Conservation (phyloP, 768 basidiomycete genomes). For the Mycena sanguinolenta region DNA sequence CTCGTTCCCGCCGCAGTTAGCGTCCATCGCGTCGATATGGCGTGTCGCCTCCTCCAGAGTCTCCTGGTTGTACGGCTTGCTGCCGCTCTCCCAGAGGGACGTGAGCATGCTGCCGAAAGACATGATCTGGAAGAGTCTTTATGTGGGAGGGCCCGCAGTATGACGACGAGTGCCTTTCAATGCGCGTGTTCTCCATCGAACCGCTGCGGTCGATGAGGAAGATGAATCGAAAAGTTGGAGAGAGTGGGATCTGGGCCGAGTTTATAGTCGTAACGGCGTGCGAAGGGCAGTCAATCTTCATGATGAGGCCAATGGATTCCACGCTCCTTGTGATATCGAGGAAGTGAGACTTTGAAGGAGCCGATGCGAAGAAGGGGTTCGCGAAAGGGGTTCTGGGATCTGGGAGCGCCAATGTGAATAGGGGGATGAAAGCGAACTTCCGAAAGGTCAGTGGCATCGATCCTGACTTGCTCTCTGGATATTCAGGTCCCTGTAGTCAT, state of each 20-base stretch:
- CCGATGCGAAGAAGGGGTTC: not conserved
- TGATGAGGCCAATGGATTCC: conserved; percentile 31
- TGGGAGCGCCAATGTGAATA: conserved; percentile 32
- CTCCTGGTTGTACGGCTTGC: conserved; percentile 40
- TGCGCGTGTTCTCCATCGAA: conserved; percentile 50
- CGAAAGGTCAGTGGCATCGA: conserved; percentile 34
- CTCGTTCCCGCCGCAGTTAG: conserved; percentile 58
- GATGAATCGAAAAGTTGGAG: conserved; percentile 47
- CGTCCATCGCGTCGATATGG: conserved; percentile 45
- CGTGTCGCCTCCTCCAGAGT: conserved; percentile 47
- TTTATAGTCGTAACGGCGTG: conserved; percentile 37
- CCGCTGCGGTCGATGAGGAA: conserved; percentile 62
- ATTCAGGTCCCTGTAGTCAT: not conserved
- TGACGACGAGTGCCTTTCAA: conserved; percentile 52
- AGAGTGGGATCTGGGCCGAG: conserved; percentile 35
- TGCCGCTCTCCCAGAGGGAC: conserved; percentile 48
- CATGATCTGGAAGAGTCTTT: conserved; percentile 56
- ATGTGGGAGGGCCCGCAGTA: conserved; percentile 55
- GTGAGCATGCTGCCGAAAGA: conserved; percentile 49
- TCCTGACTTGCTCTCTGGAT: conserved; percentile 25
- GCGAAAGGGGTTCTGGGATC: not conserved
- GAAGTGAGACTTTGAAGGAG: conserved; percentile 13
- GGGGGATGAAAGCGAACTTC: conserved; percentile 35
- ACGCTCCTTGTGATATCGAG: conserved; percentile 27
- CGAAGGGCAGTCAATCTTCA: conserved; percentile 33